Conservation (phyloP, 371 early-diverging fungal species). For the Ordospora colligata region DNA sequence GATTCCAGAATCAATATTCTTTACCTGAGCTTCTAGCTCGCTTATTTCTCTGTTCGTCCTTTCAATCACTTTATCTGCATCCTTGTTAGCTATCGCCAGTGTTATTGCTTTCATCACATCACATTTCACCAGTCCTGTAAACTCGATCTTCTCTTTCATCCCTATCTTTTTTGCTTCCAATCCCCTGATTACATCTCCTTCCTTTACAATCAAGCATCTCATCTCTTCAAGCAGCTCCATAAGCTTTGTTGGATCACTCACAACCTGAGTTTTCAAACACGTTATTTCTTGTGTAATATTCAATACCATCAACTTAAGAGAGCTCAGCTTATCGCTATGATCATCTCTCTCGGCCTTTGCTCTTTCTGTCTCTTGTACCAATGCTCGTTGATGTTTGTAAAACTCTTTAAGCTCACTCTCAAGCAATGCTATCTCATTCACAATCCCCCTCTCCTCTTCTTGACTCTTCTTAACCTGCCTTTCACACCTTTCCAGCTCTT, state of each 20-base stretch:
- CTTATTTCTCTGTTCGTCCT: conserved; percentile 30
- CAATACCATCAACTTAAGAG: conserved; percentile 34
- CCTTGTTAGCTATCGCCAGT: neutral
- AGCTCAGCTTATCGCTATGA: conserved; percentile 38
- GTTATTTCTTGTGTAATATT: conserved; percentile 48
- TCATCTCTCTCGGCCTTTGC: conserved; percentile 39
- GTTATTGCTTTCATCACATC: conserved; percentile 17
- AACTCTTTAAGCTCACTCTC: conserved; percentile 41
- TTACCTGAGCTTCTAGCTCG: conserved; percentile 30
- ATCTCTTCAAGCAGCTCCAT: conserved; percentile 52
- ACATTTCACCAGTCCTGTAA: neutral
- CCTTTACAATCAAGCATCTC: conserved; percentile 35
- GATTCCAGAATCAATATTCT: conserved; percentile 30
- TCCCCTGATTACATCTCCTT: conserved; percentile 20
- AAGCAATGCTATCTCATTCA: conserved; percentile 29
- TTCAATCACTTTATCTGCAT: conserved; percentile 9
- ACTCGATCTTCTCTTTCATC: neutral
- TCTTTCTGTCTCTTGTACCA: conserved; percentile 20
- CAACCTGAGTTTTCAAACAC: conserved; percentile 47
- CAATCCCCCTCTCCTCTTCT: conserved; percentile 15
- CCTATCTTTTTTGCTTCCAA: conserved; percentile 11
- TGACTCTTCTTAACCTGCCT: conserved; percentile 8
- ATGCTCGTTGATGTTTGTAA: conserved; percentile 33
- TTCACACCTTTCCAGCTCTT: conserved; percentile 12
- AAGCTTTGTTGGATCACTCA: conserved; percentile 49